Base-by-base conservation (phyloP, 306 rosid genomes). In the Luffa aegyptiaca region DNA sequence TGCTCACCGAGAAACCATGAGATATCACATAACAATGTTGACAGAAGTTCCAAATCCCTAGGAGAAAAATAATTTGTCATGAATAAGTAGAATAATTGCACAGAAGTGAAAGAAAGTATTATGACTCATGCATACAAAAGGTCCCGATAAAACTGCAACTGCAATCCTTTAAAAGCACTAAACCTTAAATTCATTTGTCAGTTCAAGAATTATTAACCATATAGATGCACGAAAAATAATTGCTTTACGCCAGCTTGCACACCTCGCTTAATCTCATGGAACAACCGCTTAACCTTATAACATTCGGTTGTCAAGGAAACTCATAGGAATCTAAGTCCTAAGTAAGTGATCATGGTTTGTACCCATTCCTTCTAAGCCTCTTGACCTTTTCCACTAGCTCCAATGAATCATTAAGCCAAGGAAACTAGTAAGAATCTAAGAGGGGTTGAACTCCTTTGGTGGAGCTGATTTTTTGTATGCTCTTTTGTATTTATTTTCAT, bases 21-120 rank as follows among this genome's bases (percentile, higher is more conserved):
- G 82, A 92, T 89, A 79, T 86, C 84, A 84, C 97, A 94, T 74
- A 90, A 80, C 49, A 92, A 88, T 86, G 83, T 82, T 46, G 92
- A 91, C 80, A 94, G 88, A 84, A 86, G 90, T 91, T 90, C 97
- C 73, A 88, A 84, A 85, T 94, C 98, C 93, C 98, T 94, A 18
- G 35, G 21, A 18, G 52, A 75, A 10, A 69, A 53, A 31, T 35
- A 7, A 75, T 36, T 37, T 57, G 56, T 16, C 14, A 73, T 4
- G 26, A 73, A 48, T 48, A 13, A 45, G 21, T 31, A 73, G 78
- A 73, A 73, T 31, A 49, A 73, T 14, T 33, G 62, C 61, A 73
- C 12, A 35, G n/a, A 33, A 73, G 21, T 49, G 53, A 45, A 45
- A 21, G 33, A 73, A 73, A 49, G 18, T 2, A 66, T 31, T 21